Conservation (phyloP, 1,284 basidiomycete genomes). For the Leccinum cinnamomeum region DNA sequence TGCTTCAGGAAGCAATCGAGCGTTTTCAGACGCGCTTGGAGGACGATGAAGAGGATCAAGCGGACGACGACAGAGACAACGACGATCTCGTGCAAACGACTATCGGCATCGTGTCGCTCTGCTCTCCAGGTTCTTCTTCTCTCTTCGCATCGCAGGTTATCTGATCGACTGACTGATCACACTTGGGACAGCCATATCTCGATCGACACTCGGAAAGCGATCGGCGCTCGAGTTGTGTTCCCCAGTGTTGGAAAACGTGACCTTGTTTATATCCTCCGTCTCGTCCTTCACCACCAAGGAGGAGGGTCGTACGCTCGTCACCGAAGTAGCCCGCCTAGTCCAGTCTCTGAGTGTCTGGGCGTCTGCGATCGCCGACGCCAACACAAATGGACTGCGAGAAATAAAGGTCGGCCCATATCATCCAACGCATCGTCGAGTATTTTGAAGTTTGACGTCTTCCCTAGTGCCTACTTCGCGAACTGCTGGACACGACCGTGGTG, state of each 20-base stretch:
- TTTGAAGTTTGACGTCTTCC: not conserved
- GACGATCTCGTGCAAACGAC: conserved; percentile 33
- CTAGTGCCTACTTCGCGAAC: conserved; percentile 42
- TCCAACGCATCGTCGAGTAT: not conserved
- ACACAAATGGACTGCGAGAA: conserved; percentile 13
- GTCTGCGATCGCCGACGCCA: conserved; percentile 13
- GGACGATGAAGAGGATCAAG: conserved; percentile 32
- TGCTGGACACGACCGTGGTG: conserved; percentile 44
- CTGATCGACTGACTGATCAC: not conserved
- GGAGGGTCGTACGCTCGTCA: no score
- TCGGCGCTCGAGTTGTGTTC: conserved; percentile 44
- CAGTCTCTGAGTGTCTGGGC: no score
- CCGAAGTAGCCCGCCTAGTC: no score
- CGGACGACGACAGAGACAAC: conserved; percentile 3
- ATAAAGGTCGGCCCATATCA: conserved; percentile 29
- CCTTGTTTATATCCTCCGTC: conserved; percentile 34
- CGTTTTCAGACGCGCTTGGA: conserved; percentile 37
- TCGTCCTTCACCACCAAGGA: conserved; percentile 7
- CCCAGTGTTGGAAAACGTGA: conserved; percentile 45
- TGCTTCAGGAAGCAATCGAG: conserved; percentile 60
- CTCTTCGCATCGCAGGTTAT: not conserved
- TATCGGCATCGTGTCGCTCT: conserved; percentile 40
- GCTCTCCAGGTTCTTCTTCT: conserved; percentile 38
- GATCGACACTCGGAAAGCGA: conserved; percentile 46
- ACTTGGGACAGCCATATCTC: conserved; percentile 46